Percentiles rank a stretch among this genome's conserved stretches.
These are phyloP conservation scores for Alternaria brassicicola DNA, from an alignment of 2,329 filamentous ascomycete genomes.

Conservation along the genomic window DNA sequence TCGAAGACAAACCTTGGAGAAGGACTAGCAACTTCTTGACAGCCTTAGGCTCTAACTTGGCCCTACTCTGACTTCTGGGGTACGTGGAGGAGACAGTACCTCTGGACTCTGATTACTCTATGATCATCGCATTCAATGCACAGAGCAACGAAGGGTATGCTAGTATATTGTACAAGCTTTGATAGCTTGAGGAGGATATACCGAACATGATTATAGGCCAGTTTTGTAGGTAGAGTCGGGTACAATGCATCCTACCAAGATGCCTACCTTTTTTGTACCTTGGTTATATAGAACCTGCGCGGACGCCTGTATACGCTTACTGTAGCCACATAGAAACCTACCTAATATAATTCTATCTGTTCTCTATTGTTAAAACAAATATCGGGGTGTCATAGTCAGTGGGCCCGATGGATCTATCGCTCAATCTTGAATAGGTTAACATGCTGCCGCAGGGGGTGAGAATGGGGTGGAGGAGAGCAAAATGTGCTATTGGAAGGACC, in stretches of 20 bases:
- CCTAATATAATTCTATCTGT: too few species aligned
- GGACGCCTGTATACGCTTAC: background rate
- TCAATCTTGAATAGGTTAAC: constrained; percentile 14
- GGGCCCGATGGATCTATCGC: background rate
- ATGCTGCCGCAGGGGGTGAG: constrained; percentile 23
- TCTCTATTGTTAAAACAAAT: constrained; percentile 7
- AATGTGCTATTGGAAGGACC: constrained; percentile 15
- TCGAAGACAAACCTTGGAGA: constrained; percentile 1
- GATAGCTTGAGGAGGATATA: background rate
- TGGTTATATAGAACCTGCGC: background rate
- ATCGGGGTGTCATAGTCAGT: constrained; percentile 11
- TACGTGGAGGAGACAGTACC: background rate
- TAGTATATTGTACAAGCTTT: background rate
- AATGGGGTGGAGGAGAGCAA: constrained; percentile 27
- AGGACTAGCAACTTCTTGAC: constrained; percentile 5
- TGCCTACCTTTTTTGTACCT: background rate
- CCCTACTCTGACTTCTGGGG: constrained; percentile 15
- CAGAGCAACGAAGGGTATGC: constrained; percentile 3
- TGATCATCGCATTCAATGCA: constrained; percentile 32
- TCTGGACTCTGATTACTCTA: constrained; percentile 20
- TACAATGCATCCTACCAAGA: background rate
- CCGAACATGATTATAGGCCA: background rate
- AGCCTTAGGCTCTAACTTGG: constrained; percentile 5
- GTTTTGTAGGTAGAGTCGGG: background rate
- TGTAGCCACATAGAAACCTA: background rate